Evolutionary conservation across 2,329 filamentous ascomycete species (phyloP).

Genomic region (Fusarium nanum): DNA sequence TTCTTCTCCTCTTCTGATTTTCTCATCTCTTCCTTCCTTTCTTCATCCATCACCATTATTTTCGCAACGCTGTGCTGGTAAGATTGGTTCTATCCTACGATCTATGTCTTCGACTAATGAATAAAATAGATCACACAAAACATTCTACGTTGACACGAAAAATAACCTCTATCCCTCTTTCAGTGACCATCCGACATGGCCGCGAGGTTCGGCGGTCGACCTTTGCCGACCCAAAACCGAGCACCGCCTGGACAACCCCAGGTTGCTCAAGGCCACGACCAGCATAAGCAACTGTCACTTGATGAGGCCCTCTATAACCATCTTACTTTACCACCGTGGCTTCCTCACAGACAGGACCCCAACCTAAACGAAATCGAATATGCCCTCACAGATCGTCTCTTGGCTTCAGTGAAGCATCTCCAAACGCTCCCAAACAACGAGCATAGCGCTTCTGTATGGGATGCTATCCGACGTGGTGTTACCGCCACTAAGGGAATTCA

Average conservation of each 20-base stretch:
- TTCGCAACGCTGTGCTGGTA: background rate
- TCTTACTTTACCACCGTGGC: constrained; percentile 38
- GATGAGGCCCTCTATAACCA: constrained; percentile 43
- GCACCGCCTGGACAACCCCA: background rate
- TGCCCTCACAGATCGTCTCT: constrained; percentile 24
- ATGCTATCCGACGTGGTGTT: constrained; percentile 32
- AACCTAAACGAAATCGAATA: constrained; percentile 30
- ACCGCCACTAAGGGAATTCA: constrained; percentile 37
- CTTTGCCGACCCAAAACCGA: background rate
- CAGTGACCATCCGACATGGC: background rate
- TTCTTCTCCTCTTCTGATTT: background rate
- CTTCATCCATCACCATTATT: background rate
- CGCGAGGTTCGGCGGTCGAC: background rate
- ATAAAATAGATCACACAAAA: background rate
- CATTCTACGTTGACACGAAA: background rate
- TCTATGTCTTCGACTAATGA: background rate
- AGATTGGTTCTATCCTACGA: background rate
- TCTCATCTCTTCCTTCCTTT: background rate
- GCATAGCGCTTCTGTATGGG: constrained; percentile 24
- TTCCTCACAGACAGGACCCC: constrained; percentile 39
- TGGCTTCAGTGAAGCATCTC: constrained; percentile 31
- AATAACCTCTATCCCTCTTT: background rate
- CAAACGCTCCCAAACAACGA: constrained; percentile 30
- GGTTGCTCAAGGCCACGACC: background rate
- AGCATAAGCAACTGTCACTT: constrained; percentile 19